Evolutionary conservation across 306 rosid species (phyloP).

Genomic region (Gleditsia sinensis): DNA sequence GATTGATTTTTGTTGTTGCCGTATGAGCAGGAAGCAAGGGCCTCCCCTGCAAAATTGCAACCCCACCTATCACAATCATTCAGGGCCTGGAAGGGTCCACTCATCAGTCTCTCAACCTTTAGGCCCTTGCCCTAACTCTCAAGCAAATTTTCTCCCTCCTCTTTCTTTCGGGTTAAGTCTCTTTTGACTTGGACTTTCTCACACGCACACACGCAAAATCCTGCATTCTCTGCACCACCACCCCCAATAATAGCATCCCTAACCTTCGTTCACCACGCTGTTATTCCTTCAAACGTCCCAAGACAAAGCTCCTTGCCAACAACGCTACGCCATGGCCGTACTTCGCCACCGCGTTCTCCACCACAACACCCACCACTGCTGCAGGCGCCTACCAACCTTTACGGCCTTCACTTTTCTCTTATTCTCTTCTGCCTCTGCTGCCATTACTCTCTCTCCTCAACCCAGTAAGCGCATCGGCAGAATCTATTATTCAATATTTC

Average conservation of each 20-base stretch:
- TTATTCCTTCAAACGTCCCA: neutral
- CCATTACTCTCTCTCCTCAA: constrained; percentile 42
- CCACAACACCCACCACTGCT: neutral
- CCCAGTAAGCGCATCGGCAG: constrained; percentile 52
- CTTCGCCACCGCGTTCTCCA: constrained; percentile 42
- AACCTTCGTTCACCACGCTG: neutral
- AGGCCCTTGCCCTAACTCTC: too few species aligned
- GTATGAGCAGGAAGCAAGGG: too few species aligned
- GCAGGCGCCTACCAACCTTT: constrained; percentile 40
- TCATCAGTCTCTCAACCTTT: too few species aligned
- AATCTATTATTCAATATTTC: too few species aligned
- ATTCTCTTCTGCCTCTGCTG: constrained; percentile 48
- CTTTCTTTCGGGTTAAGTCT: constrained; percentile 30
- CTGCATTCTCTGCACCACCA: constrained; percentile 24
- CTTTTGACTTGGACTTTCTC: constrained; percentile 59
- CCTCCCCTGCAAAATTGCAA: too few species aligned
- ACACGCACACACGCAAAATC: constrained; percentile 37
- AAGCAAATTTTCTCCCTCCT: neutral
- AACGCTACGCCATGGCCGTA: constrained; percentile 57
- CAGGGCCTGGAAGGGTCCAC: neutral
- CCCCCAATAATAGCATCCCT: constrained; percentile 5
- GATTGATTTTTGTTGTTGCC: too few species aligned
- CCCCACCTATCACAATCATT: too few species aligned
- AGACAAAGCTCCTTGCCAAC: neutral
- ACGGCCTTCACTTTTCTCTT: constrained; percentile 60